Conservation (phyloP, 768 basidiomycete genomes). For the Ephemerocybe angulata region DNA sequence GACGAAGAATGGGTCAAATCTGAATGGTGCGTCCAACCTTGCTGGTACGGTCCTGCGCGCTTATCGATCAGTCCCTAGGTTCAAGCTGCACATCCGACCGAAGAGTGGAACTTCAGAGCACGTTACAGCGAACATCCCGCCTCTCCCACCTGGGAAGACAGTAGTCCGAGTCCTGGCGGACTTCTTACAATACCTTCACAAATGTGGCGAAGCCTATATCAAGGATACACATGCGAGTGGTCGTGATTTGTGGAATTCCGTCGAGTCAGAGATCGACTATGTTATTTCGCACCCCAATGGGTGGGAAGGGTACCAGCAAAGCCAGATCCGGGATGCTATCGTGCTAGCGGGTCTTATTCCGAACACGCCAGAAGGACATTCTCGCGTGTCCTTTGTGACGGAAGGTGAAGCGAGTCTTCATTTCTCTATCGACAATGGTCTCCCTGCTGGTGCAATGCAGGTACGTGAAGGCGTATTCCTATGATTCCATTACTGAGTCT, state of each 20-base stretch:
- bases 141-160: slow-evolving; percentile 40
- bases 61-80: slow-evolving; percentile 24
- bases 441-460: slow-evolving; percentile 35
- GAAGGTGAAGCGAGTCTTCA: slow-evolving; percentile 64
- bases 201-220: slow-evolving; percentile 45
- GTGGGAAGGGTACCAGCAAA: slow-evolving; percentile 61
- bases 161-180: slow-evolving; percentile 43
- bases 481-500: slow-evolving; percentile 14
- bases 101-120: slow-evolving; percentile 9
- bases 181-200: slow-evolving; percentile 46
- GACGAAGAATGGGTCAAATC: slow-evolving; percentile 40
- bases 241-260: slow-evolving; percentile 38
- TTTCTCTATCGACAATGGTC: slow-evolving; percentile 48
- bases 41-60: not conserved
- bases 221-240: slow-evolving; percentile 44
- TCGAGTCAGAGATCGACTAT: slow-evolving; percentile 42
- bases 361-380: slow-evolving; percentile 32
- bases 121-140: slow-evolving; percentile 29
- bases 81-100: slow-evolving; percentile 41
- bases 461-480: slow-evolving; percentile 19
- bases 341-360: slow-evolving; percentile 48
- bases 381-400: slow-evolving; percentile 52
- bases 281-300: slow-evolving; percentile 63
- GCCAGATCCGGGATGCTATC: slow-evolving; percentile 52
- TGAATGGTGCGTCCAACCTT: slow-evolving; percentile 31